Conservation (phyloP, 2,329 filamentous ascomycete genomes). For the Emergomyces orientalis region DNA sequence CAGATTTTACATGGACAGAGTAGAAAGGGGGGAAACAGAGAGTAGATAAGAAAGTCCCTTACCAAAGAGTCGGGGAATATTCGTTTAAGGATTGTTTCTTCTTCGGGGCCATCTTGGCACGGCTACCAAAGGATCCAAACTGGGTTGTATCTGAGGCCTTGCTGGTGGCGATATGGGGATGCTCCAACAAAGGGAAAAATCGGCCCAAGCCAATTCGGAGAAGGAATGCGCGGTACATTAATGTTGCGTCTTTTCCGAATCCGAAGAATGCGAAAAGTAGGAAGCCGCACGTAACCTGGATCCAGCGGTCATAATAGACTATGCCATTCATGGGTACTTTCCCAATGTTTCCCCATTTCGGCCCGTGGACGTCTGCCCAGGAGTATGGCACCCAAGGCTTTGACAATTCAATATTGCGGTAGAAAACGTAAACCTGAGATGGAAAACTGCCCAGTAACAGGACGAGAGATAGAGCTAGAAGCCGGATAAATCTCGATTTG, state of each 20-base stretch:
- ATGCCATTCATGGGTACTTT: constrained; percentile 39
- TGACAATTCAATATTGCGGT: constrained; percentile 30
- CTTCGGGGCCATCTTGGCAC: constrained; percentile 22
- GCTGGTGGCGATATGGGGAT: constrained; percentile 15
- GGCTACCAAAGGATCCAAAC: constrained; percentile 22
- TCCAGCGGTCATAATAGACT: constrained; percentile 49
- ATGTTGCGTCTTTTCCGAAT: constrained; percentile 50
- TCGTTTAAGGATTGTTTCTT: constrained; percentile 14
- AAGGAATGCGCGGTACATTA: constrained; percentile 44
- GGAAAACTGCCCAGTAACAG: constrained; percentile 50
- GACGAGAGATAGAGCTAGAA: constrained; percentile 40
- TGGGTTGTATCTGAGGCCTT: constrained; percentile 10
- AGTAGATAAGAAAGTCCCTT: not conserved
- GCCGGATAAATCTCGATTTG: constrained; percentile 53
- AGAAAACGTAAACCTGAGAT: constrained; percentile 44
- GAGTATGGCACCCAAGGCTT: constrained; percentile 38
- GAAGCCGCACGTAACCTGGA: constrained; percentile 45
- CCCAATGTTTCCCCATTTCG: constrained; percentile 42
- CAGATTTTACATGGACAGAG: not conserved
- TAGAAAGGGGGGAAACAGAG: too few relatives aligned
- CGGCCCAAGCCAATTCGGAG: constrained; percentile 34
- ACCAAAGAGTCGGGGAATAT: not conserved
- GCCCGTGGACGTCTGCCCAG: constrained; percentile 46
- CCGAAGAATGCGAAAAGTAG: constrained; percentile 57
- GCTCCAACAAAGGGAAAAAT: constrained; percentile 23